Conservation (phyloP, 257 asterid species). For the Solanum etuberosum region DNA sequence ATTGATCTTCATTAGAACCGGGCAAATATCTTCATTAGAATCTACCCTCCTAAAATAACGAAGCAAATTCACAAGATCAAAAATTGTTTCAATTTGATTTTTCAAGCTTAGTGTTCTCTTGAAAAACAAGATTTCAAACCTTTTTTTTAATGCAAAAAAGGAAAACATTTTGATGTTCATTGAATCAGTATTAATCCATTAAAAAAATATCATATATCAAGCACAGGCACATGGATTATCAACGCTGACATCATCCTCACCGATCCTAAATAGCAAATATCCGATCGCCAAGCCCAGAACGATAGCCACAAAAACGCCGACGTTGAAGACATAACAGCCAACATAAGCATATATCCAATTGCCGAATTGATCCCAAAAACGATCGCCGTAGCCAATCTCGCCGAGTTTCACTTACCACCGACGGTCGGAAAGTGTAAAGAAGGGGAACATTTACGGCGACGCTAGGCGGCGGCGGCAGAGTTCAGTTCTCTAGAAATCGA, state of each 20-base stretch:
- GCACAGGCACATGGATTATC: conserved; percentile 83
- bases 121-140: too few relatives aligned
- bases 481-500: conserved; percentile 81
- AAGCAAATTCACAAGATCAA: too few relatives aligned
- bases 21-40: too few relatives aligned
- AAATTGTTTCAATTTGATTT: too few relatives aligned
- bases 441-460: conserved; percentile 23
- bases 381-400: conserved; percentile 35
- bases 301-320: conserved; percentile 62
- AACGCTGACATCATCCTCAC: conserved; percentile 26
- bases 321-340: conserved; percentile 88
- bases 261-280: conserved; percentile 49
- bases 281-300: conserved; percentile 62
- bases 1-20: too few relatives aligned
- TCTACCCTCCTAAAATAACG: too few relatives aligned
- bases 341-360: conserved; percentile 73
- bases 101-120: too few relatives aligned
- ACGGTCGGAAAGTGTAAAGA: conserved; percentile 15
- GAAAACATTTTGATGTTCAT: not conserved
- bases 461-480: not conserved
- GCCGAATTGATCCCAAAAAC: conserved; percentile 62
- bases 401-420: conserved; percentile 7
- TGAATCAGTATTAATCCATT: not conserved
- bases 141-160: not conserved
- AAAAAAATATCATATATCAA: conserved; percentile 10